These are phyloP conservation scores for Macrocybe gigantea DNA, from an alignment of 768 basidiomycete genomes.

Conservation along the genomic window DNA sequence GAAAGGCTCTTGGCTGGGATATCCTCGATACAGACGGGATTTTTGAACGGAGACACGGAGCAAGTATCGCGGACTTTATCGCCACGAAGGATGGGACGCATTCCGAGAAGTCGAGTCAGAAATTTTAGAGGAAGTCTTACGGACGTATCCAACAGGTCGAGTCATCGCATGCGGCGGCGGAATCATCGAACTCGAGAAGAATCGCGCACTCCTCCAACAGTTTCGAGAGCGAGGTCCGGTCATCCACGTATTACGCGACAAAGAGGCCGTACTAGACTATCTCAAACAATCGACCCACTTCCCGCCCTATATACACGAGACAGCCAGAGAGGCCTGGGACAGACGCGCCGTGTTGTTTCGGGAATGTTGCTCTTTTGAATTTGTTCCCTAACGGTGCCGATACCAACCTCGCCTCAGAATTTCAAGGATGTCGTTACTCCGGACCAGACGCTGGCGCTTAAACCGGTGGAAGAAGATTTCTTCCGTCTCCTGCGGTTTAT, in stretches of 20 bases:
- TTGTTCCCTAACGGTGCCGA: conserved; percentile 48
- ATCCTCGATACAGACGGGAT: conserved; percentile 61
- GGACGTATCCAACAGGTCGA: conserved; percentile 41
- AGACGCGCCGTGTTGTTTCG: conserved; percentile 60
- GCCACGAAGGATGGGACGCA: conserved; percentile 57
- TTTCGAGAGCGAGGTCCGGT: conserved; percentile 53
- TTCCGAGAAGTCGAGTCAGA: conserved; percentile 68
- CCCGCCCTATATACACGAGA: conserved; percentile 49
- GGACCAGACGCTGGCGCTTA: conserved; percentile 14
- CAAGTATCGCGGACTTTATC: conserved; percentile 52
- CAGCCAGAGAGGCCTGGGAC: conserved; percentile 57
- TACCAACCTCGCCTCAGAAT: conserved; percentile 12
- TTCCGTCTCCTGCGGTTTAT: conserved; percentile 68
- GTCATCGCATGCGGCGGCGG: conserved; percentile 76
- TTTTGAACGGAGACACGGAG: conserved; percentile 44
- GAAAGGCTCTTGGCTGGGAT: conserved; percentile 50
- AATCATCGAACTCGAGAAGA: conserved; percentile 62
- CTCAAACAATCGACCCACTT: conserved; percentile 30
- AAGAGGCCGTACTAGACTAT: conserved; percentile 63
- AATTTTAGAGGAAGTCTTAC: conserved; percentile 49
- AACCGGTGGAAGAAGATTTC: conserved; percentile 43
- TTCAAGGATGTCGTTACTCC: conserved; percentile 10
- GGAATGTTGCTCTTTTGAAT: conserved; percentile 61
- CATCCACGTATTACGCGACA: conserved; percentile 68
- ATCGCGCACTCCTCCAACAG: conserved; percentile 49